Evolutionary conservation across 75 land plant genomes (phyloP), one percentile per base, ranked within the genome.

Genomic region (Pseudotsuga menziesii): DNA sequence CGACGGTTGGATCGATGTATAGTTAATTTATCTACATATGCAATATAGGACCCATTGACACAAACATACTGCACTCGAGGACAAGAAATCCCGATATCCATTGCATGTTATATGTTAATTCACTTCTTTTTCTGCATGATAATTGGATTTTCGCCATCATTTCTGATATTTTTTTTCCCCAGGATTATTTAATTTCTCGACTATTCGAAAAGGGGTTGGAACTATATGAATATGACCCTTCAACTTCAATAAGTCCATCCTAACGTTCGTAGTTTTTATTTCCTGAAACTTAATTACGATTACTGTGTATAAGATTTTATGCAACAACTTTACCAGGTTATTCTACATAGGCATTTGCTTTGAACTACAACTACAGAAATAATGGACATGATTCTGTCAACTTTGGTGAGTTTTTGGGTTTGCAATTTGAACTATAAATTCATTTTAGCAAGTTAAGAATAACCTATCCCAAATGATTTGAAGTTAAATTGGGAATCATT

Each of bases 201-300:
- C 89, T 97, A 9, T 97, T 88, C 85, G 84, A 90, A 72, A 97
- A 92, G 79, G 98, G 95, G 75, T 70, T 97, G 73, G 98, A 94
- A 76, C 72, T 97, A 74, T 94, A 94, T 82, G 92, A 92, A 57
- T 89, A 91, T 79, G 98, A 94, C 73, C 88, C 84, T 32, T 83
- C 90, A 80, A 90, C 87, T 57, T 88, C 86, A 14, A 96, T 95
- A 82, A 80, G 89, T 78, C 69, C 8, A 57, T 56, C 58, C 8
- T 73, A 73, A 73, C 4, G 25, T 77, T 73, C 41, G 25, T 27
- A 55, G 17, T 72, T 54, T 25, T 55, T 13, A 25, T 25, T 73
- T 59, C 20, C 77, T n/a, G 12, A 27, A 29, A 76, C 48, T 61
- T 71, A 3, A 41, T 22, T 20, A 39, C 8, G 52, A 69, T 69